These are phyloP conservation scores for Phaeosphaeriaceae sp. DNA, from an alignment of 2,329 filamentous ascomycete genomes.

Conservation along the genomic window DNA sequence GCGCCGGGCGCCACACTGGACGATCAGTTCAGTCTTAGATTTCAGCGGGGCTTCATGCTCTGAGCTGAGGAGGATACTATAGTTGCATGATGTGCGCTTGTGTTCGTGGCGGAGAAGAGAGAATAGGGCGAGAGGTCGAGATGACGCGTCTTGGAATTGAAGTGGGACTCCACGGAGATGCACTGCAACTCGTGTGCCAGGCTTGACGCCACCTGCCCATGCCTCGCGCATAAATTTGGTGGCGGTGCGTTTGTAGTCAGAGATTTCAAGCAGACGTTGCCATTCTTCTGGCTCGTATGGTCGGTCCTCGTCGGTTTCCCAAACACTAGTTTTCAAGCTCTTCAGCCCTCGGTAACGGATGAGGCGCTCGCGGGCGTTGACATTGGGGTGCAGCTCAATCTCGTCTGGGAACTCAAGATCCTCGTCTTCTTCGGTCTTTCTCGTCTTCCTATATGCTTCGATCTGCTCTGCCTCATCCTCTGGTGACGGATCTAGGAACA, in stretches of 20 bases:
- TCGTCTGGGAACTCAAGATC: constrained; percentile 97
- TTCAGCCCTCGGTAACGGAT: constrained; percentile 90
- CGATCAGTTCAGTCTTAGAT: constrained; percentile 88
- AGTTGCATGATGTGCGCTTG: constrained; percentile 85
- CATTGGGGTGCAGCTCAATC: constrained; percentile 89
- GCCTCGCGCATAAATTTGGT: constrained; percentile 80
- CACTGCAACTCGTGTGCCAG: constrained; percentile 83
- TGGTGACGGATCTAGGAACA: constrained; percentile 79
- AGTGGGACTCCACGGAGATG: constrained; percentile 69
- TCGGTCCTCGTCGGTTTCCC: constrained; percentile 87
- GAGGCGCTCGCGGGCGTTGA: constrained; percentile 83
- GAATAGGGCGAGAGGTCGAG: constrained; percentile 74
- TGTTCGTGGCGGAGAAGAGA: constrained; percentile 93
- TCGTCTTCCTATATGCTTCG: constrained; percentile 78
- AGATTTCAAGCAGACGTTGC: constrained; percentile 81
- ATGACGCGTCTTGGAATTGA: constrained; percentile 59
- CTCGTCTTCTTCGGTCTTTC: constrained; percentile 81
- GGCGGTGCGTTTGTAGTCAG: constrained; percentile 87
- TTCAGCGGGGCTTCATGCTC: constrained; percentile 79
- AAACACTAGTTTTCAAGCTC: constrained; percentile 83
- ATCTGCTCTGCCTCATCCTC: constrained; percentile 86
- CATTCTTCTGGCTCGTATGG: constrained; percentile 90
- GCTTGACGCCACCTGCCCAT: constrained; percentile 82
- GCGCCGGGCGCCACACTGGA: constrained; percentile 88
- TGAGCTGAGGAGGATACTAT: constrained; percentile 83